A percentile compares a stretch with the other conserved stretches of the same genome.
Evolutionary conservation across 805 yeast species (phyloP).

Genomic region (Naumovozyma dairenensis): DNA sequence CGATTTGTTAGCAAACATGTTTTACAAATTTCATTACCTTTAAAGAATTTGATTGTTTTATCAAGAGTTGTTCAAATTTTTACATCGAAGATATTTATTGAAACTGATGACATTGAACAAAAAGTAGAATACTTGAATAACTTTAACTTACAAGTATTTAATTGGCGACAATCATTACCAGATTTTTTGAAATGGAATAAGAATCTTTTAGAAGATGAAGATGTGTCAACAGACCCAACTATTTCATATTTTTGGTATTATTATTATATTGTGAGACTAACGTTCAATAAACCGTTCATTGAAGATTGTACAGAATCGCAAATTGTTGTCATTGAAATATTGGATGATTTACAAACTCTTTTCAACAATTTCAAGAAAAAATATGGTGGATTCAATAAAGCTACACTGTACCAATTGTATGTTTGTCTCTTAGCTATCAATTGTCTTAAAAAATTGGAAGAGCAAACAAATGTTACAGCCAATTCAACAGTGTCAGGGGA

Average conservation of each 20-base stretch:
- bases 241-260: conserved; percentile 43
- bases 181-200: conserved; percentile 41
- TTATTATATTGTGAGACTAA: conserved; percentile 48
- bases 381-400: conserved; percentile 19
- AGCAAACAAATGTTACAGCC: background rate
- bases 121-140: conserved; percentile 31
- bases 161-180: conserved; percentile 45
- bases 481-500: background rate
- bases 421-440: conserved; percentile 26
- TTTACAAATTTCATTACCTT: conserved; percentile 26
- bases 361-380: conserved; percentile 21
- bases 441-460: conserved; percentile 18
- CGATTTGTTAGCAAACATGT: conserved; percentile 30
- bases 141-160: conserved; percentile 40
- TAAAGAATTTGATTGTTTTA: conserved; percentile 36
- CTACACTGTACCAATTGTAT: conserved; percentile 27
- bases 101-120: conserved; percentile 25
- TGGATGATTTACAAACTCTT: conserved; percentile 23
- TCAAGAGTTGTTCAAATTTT: conserved; percentile 32
- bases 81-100: conserved; percentile 28
- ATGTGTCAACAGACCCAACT: conserved; percentile 42
- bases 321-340: conserved; percentile 20
- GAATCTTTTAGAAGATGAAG: conserved; percentile 31
- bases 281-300: conserved; percentile 52
- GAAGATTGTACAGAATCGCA: conserved; percentile 30